These are phyloP conservation scores for Kwoniella dejecticola DNA, from an alignment of 768 basidiomycete genomes.

Conservation along the genomic window DNA sequence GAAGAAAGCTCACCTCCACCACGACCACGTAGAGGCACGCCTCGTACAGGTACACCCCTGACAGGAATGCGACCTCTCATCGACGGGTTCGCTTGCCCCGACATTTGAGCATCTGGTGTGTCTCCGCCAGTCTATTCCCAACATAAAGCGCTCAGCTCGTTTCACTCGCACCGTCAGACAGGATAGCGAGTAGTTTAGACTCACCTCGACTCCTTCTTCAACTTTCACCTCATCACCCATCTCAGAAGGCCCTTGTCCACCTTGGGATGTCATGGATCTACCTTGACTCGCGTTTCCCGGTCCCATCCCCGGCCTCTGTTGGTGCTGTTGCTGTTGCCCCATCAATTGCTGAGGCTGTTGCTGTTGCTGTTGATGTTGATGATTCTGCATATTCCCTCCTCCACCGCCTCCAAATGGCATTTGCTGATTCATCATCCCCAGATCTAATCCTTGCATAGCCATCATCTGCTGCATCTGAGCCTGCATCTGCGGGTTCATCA, in stretches of 20 bases:
- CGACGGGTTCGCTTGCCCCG: slow-evolving; percentile 3
- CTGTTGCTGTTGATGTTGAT: slow-evolving; percentile 18
- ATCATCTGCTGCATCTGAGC: slow-evolving; percentile 57
- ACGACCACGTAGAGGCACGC: slow-evolving; percentile 34
- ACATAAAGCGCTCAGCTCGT: neutral
- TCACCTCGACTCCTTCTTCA: slow-evolving; percentile 36
- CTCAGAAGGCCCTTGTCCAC: slow-evolving; percentile 2
- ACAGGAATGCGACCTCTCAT: slow-evolving; percentile 30
- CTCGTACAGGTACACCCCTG: slow-evolving; percentile 32
- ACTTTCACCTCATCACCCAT: slow-evolving; percentile 36
- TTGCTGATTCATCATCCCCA: slow-evolving; percentile 57
- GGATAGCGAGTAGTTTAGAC: neutral
- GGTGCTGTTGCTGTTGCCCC: neutral
- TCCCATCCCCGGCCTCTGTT: neutral
- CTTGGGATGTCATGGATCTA: slow-evolving; percentile 15
- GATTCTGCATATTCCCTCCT: slow-evolving; percentile 22
- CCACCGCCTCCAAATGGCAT: slow-evolving; percentile 50
- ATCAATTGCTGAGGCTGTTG: neutral
- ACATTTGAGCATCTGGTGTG: slow-evolving; percentile 6
- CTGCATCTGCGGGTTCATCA: slow-evolving; percentile 73
- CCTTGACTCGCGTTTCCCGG: neutral
- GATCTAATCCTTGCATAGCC: slow-evolving; percentile 70
- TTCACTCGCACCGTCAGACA: neutral
- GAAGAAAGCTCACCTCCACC: slow-evolving; percentile 42
- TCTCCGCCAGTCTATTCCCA: slow-evolving; percentile 14